A percentile compares a stretch with the other conserved stretches of the same genome.
These are phyloP conservation scores for Haplosporangium gracile DNA, from an alignment of 192 early-diverging fungal genomes.

Conservation along the genomic window DNA sequence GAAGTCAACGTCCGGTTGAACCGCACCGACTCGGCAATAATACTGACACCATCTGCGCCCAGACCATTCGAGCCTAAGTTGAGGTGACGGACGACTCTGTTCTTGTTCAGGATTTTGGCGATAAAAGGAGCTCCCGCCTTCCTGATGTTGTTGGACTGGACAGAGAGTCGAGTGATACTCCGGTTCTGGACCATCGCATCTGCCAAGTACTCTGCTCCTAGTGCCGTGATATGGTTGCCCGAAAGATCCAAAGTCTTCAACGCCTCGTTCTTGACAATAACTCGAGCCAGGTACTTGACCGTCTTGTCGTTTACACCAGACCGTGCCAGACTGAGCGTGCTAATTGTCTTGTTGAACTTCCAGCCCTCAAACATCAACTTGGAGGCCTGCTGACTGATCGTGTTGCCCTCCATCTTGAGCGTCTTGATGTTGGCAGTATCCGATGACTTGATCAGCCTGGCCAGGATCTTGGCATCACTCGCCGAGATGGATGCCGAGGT, in stretches of 20 bases:
- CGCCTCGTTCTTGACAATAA: slow-evolving; percentile 42
- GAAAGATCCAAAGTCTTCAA: slow-evolving; percentile 53
- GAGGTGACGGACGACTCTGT: slow-evolving; percentile 54
- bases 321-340: slow-evolving; percentile 52
- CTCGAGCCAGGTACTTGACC: slow-evolving; percentile 46
- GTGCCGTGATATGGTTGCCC: slow-evolving; percentile 49
- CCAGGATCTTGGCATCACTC: slow-evolving; percentile 53
- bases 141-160: slow-evolving; percentile 58
- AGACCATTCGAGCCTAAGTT: slow-evolving; percentile 59
- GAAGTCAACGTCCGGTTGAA: slow-evolving; percentile 47
- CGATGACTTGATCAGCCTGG: slow-evolving; percentile 52
- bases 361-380: slow-evolving; percentile 56
- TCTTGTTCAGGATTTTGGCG: slow-evolving; percentile 55
- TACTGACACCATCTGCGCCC: slow-evolving; percentile 26
- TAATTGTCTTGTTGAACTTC: slow-evolving; percentile 55
- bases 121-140: slow-evolving; percentile 52
- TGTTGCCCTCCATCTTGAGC: slow-evolving; percentile 52
- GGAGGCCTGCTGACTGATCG: slow-evolving; percentile 52
- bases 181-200: slow-evolving; percentile 54
- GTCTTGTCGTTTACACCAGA: slow-evolving; percentile 62
- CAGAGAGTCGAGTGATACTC: slow-evolving; percentile 41
- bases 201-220: slow-evolving; percentile 47
- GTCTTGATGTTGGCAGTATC: slow-evolving; percentile 53
- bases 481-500: slow-evolving; percentile 36
- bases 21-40: slow-evolving; percentile 52